Percentiles rank a stretch among this genome's conserved stretches.
These are phyloP conservation scores for Linnemannia zychae DNA, from an alignment of 192 early-diverging fungal genomes.

Conservation along the genomic window DNA sequence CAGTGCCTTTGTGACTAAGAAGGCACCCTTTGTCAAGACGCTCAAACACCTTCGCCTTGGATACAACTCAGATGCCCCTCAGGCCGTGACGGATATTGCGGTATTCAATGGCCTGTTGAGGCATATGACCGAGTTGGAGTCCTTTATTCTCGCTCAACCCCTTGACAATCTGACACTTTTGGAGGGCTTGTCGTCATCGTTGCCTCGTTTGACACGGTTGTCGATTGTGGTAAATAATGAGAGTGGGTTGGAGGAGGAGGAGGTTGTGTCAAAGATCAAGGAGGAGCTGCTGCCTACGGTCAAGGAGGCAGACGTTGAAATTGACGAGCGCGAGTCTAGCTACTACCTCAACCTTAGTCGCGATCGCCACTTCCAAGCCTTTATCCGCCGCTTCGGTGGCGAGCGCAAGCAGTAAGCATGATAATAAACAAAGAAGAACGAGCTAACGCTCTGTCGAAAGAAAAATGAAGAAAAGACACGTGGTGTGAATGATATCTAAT, in stretches of 20 bases:
- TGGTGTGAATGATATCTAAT: too few relatives aligned
- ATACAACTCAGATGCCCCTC: slow-evolving; percentile 37
- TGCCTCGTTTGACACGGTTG: slow-evolving; percentile 5
- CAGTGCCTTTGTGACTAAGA: neutral
- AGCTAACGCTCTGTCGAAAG: too few relatives aligned
- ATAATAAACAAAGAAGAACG: neutral
- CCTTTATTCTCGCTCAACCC: slow-evolving; percentile 19
- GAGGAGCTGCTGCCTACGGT: neutral
- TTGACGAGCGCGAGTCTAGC: slow-evolving; percentile 33
- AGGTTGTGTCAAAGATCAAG: slow-evolving; percentile 13
- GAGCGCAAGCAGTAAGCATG: slow-evolving; percentile 20
- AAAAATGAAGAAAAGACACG: too few relatives aligned
- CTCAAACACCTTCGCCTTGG: slow-evolving; percentile 24
- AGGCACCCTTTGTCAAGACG: slow-evolving; percentile 11
- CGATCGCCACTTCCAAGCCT: slow-evolving; percentile 41
- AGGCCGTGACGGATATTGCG: slow-evolving; percentile 11
- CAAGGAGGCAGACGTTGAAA: slow-evolving; percentile 13
- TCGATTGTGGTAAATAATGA: slow-evolving; percentile 21
- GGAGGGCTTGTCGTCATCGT: neutral
- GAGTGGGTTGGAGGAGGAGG: slow-evolving; percentile 22
- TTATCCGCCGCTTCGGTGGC: slow-evolving; percentile 33
- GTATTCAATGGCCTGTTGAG: slow-evolving; percentile 19
- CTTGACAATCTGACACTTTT: slow-evolving; percentile 27
- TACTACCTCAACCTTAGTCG: slow-evolving; percentile 34
- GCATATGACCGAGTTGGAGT: slow-evolving; percentile 20